phyloP scores from a whole-genome alignment of 495 filamentous ascomycete species.

The Aspergillus campestris region DNA sequence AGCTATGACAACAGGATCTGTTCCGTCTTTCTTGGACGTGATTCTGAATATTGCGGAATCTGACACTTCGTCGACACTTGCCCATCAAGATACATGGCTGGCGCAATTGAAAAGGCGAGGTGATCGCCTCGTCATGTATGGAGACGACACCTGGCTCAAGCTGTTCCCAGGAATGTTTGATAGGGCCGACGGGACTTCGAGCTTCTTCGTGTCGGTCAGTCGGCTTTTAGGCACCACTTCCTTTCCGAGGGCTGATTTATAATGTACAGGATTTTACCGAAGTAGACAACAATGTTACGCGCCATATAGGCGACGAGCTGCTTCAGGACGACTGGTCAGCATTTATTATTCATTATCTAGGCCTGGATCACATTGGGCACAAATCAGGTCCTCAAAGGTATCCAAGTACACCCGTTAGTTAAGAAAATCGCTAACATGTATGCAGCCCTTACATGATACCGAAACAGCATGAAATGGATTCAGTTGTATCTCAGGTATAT shows the following conservation, averaged over 20 bases:
- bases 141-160: constrained; percentile 97
- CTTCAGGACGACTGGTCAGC: constrained; percentile 76
- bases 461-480: constrained; percentile 94
- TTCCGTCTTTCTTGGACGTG: constrained; percentile 93
- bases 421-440: constrained; percentile 7
- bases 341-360: constrained; percentile 91
- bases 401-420: no score
- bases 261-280: constrained; percentile 83
- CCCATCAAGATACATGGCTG: constrained; percentile 88
- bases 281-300: constrained; percentile 95
- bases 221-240: constrained; percentile 3
- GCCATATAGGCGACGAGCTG: constrained; percentile 75
- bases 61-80: constrained; percentile 78
- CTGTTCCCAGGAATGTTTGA: constrained; percentile 84
- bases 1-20: constrained; percentile 92
- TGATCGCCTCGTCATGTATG: constrained; percentile 85
- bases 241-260: no score
- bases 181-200: constrained; percentile 83
- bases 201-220: constrained; percentile 96
- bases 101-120: constrained; percentile 75
- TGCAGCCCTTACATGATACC: constrained; percentile 76
- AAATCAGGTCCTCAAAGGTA: constrained; percentile 87
- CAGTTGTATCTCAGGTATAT: constrained; percentile 67
- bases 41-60: constrained; percentile 95
- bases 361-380: constrained; percentile 95